Evolutionary conservation across 2,329 filamentous ascomycete species (phyloP).

Genomic region (Graphilbum ipis-grandicollis): DNA sequence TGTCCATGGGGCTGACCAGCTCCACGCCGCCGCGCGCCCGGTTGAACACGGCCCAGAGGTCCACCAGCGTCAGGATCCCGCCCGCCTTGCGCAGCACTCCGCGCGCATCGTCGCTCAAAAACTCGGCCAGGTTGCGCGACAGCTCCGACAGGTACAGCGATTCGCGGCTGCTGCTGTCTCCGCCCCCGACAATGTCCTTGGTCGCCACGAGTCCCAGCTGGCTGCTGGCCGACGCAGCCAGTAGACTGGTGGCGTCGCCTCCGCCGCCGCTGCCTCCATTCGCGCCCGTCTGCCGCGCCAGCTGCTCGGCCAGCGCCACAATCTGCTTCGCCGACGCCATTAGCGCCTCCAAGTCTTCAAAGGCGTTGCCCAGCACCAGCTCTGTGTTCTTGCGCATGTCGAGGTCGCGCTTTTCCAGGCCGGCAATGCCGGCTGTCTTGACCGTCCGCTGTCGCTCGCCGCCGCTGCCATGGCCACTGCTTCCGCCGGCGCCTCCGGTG

Average conservation of each 20-base stretch:
- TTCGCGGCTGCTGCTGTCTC: constrained; percentile 40
- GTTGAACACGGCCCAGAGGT: constrained; percentile 92
- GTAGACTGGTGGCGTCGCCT: constrained; percentile 45
- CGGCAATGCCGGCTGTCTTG: constrained; percentile 75
- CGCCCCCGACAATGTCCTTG: constrained; percentile 65
- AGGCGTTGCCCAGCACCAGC: constrained; percentile 77
- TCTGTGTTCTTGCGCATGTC: constrained; percentile 87
- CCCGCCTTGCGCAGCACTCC: constrained; percentile 65
- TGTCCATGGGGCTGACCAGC: constrained; percentile 78
- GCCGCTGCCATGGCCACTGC: no score
- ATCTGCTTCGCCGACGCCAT: constrained; percentile 98
- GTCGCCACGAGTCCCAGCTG: constrained; percentile 84
- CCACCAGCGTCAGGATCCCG: constrained; percentile 77
- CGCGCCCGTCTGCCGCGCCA: constrained; percentile 44
- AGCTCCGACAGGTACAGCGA: constrained; percentile 81
- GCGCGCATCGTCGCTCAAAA: constrained; percentile 67
- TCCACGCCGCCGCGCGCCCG: constrained; percentile 84
- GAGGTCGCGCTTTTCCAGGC: constrained; percentile 69
- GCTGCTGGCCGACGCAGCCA: constrained; percentile 67
- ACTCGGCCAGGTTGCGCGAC: constrained; percentile 71
- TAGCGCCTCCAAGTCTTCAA: constrained; percentile 87
- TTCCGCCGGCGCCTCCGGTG: constrained; percentile 6
- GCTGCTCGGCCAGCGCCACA: constrained; percentile 77
- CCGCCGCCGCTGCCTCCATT: constrained; percentile 18
- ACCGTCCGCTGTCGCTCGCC: constrained; percentile 17